Evolutionary conservation across 2,329 filamentous ascomycete species (phyloP), one percentile per base, ranked within the genome.

Genomic region (Aurifilum marmelostoma): DNA sequence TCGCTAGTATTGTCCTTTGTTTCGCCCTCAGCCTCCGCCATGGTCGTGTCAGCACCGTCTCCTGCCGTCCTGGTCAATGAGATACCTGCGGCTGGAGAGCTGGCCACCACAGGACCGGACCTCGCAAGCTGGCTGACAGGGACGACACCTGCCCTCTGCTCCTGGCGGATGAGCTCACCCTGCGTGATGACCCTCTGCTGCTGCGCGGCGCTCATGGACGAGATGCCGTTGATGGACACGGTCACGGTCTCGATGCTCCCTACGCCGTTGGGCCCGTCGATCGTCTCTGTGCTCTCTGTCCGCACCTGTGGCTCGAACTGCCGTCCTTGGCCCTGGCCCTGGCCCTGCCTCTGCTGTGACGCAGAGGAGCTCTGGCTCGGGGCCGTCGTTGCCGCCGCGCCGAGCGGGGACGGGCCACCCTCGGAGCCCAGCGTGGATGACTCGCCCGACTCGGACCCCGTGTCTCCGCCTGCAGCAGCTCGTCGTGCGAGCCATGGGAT

Each of bases 91-190:
- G 52, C 76, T 65, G 69, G 76, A 74, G 68, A 66, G 16, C 65
- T 70, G 5, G 67, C 68, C 1, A 70, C 68, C n/a, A 71, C 54
- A 47, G 70, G 68, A 66, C 81, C 83, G 56, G 76, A 79, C 65
- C 85, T 80, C 56, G 82, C 79, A 32, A 88, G 80, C 76, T 91
- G 89, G 68, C 84, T 87, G 43, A 89, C 86, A 32, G 92, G 91
- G 8, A 95, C 90, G 21, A 95, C 88, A 50, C 92, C 92, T 1
- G 92, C 91, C 76, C 91, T 88, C 80, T 97, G 93, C 78, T 97
- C 93, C 79, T 96, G 92, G n/a, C 93, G 85, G 32, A 97, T 83
- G 29, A 97, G 84, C 78, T 97, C 93, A 62, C 93, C 93, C 79
- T 97, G 93, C 0, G 92, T 94, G 65, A 94, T 87, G 39, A 87